phyloP scores from a whole-genome alignment of 2,329 filamentous ascomycete species.

The Diplocarpon mali region DNA sequence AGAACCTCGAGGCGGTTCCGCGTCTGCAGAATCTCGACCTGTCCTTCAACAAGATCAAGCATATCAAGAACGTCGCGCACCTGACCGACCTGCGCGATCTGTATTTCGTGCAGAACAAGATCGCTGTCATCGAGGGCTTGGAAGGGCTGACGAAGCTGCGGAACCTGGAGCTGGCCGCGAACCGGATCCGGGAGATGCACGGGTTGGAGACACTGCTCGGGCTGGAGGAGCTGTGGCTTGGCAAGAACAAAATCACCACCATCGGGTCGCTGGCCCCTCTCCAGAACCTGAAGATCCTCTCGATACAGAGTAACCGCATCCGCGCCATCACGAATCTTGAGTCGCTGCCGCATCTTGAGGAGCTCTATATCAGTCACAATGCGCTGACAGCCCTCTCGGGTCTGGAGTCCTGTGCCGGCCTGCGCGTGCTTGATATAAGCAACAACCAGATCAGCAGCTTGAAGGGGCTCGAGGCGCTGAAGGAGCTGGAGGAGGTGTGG shows the following conservation, averaged over 20 bases:
- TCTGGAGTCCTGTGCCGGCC: constrained; percentile 48
- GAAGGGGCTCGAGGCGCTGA: constrained; percentile 56
- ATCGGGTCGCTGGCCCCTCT: constrained; percentile 67
- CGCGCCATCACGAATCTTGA: constrained; percentile 64
- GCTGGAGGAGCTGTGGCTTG: constrained; percentile 85
- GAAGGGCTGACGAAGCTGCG: constrained; percentile 63
- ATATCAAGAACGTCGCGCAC: constrained; percentile 81
- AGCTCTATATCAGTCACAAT: constrained; percentile 94
- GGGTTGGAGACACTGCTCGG: constrained; percentile 68
- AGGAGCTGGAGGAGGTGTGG: constrained; percentile 81
- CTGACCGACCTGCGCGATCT: constrained; percentile 70
- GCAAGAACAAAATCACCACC: constrained; percentile 91
- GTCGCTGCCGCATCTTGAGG: constrained; percentile 67
- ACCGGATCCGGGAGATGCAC: constrained; percentile 79
- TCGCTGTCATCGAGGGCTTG: constrained; percentile 74
- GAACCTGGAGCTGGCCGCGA: constrained; percentile 85
- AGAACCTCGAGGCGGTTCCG: constrained; percentile 66
- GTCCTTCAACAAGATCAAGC: constrained; percentile 98
- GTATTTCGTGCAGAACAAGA: constrained; percentile 93
- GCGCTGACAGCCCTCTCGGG: constrained; percentile 68
- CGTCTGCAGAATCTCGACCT: constrained; percentile 74
- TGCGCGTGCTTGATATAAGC: constrained; percentile 78
- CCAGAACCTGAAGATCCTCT: constrained; percentile 73
- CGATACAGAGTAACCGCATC: constrained; percentile 91
- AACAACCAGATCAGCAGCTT: constrained; percentile 76